Evolutionary conservation across 2,329 filamentous ascomycete genomes (phyloP).

Genomic region (Colletotrichum musicola): DNA sequence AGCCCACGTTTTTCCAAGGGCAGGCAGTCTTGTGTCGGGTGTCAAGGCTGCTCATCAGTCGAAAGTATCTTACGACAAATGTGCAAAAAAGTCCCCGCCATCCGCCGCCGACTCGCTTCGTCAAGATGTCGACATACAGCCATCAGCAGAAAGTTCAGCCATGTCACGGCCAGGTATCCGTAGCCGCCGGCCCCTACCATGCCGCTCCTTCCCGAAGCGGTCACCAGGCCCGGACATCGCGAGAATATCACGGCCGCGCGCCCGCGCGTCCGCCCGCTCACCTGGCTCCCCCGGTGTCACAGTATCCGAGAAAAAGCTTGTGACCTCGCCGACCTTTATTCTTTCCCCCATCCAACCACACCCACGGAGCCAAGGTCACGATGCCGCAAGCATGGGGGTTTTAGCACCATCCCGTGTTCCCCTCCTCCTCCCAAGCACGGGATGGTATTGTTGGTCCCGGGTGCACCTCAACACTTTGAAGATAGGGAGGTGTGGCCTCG

Average conservation of each 20-base stretch:
- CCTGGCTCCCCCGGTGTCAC: conserved; percentile 12
- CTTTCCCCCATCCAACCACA: background rate
- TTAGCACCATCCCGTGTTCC: background rate
- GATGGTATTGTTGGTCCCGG: conserved; percentile 2
- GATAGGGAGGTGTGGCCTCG: background rate
- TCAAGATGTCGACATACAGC: conserved; percentile 14
- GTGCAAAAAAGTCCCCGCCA: background rate
- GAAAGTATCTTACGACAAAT: background rate
- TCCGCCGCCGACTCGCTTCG: background rate
- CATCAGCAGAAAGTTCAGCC: background rate
- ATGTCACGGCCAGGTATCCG: conserved; percentile 8
- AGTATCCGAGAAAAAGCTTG: conserved; percentile 27
- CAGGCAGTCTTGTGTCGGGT: background rate
- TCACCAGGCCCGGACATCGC: conserved; percentile 22
- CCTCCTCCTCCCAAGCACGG: background rate
- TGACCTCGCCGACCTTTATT: conserved; percentile 4
- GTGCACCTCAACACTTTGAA: too few species aligned
- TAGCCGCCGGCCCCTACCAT: background rate
- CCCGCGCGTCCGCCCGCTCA: background rate
- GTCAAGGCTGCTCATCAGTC: background rate
- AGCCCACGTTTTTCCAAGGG: conserved; percentile 13
- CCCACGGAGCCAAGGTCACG: conserved; percentile 23
- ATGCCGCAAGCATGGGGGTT: background rate
- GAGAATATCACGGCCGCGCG: conserved; percentile 24
- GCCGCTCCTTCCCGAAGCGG: conserved; percentile 14